These are phyloP conservation scores for Pezicula carpinea DNA, from an alignment of 2,329 filamentous ascomycete species.

Conservation along the genomic window DNA sequence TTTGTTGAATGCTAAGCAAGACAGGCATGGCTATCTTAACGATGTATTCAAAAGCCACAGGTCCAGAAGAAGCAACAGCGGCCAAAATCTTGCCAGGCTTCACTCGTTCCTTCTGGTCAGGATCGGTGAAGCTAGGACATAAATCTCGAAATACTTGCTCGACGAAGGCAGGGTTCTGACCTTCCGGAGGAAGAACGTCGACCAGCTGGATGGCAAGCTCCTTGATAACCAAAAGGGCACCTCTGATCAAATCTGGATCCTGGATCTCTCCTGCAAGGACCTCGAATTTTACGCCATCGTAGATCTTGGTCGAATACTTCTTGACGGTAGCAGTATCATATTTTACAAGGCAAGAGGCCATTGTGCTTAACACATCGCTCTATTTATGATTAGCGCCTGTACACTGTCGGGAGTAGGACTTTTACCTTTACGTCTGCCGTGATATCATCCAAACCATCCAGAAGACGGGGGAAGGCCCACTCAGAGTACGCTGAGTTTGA, in stretches of 20 bases:
- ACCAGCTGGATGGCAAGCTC: constrained; percentile 7
- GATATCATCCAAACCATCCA: constrained; percentile 23
- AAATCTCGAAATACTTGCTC: constrained; percentile 3
- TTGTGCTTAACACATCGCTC: constrained; percentile 21
- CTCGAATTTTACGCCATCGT: constrained; percentile 29
- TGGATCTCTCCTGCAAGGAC: constrained; percentile 25
- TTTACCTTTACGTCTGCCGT: constrained; percentile 25
- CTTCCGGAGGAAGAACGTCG: neutral
- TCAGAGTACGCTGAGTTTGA: constrained; percentile 22
- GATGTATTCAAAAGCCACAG: constrained; percentile 16
- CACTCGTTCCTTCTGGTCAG: constrained; percentile 1
- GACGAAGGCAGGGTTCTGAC: neutral
- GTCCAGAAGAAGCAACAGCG: constrained; percentile 15
- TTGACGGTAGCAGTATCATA: constrained; percentile 16
- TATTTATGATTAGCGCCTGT: constrained; percentile 14
- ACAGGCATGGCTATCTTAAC: constrained; percentile 16
- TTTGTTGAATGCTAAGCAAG: constrained; percentile 16
- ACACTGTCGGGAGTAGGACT: neutral
- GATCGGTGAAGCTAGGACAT: constrained; percentile 3
- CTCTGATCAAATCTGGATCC: constrained; percentile 23
- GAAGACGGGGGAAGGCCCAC: constrained; percentile 16
- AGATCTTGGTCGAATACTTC: constrained; percentile 21
- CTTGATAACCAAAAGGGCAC: constrained; percentile 20
- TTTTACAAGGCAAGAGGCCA: constrained; percentile 3
- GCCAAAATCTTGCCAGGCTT: constrained; percentile 16